Conservation (phyloP, 192 early-diverging fungal genomes). For the Backusella tarrabulga region DNA sequence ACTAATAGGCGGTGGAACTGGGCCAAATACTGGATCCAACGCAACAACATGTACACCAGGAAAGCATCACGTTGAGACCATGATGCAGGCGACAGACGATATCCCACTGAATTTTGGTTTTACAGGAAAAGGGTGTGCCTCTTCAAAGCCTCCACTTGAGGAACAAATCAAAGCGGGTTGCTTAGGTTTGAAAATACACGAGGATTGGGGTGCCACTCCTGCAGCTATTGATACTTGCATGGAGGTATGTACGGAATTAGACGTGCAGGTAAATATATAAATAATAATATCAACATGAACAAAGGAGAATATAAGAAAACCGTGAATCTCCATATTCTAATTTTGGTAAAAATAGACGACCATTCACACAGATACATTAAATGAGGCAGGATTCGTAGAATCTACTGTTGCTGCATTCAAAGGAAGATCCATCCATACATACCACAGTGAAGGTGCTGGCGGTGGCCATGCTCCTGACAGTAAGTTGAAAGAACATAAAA, state of each 20-base stretch:
- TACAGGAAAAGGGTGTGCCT: constrained; percentile 92
- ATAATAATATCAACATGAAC: not conserved
- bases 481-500: constrained; percentile 9
- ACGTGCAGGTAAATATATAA: constrained; percentile 61
- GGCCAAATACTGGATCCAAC: constrained; percentile 93
- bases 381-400: constrained; percentile 96
- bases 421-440: constrained; percentile 89
- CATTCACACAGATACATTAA: constrained; percentile 96
- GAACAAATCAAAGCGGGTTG: constrained; percentile 87
- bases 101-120: constrained; percentile 89
- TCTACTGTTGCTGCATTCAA: constrained; percentile 85
- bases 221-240: constrained; percentile 89
- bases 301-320: not conserved
- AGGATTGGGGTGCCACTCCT: constrained; percentile 95
- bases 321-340: not conserved
- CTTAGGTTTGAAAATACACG: constrained; percentile 88
- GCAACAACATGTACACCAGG: constrained; percentile 96
- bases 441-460: constrained; percentile 95
- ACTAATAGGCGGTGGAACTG: constrained; percentile 86
- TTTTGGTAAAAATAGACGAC: constrained; percentile 52
- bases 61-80: constrained; percentile 74
- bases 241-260: constrained; percentile 77
- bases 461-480: constrained; percentile 90
- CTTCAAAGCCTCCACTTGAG: constrained; percentile 57
- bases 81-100: constrained; percentile 86